Evolutionary conservation across 176 grass and related monocot species (phyloP).

Genomic region (Alopecurus myosuroides): DNA sequence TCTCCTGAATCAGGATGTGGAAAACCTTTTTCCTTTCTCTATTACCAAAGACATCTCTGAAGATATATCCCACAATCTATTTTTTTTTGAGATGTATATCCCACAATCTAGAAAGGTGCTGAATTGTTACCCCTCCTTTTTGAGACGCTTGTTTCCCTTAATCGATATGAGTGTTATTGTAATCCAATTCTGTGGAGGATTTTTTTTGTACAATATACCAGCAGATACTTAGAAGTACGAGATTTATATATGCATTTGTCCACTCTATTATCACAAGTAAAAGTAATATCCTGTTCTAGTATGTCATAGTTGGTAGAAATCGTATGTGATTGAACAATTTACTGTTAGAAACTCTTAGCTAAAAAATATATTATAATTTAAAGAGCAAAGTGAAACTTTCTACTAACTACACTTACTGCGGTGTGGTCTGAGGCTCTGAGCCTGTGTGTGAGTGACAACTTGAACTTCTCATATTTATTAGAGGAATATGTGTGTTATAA

Average conservation of each 20-base stretch:
- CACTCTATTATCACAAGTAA: constrained; percentile 5
- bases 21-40: constrained; percentile 12
- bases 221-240: not conserved
- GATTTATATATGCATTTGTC: not conserved
- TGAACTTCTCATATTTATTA: not conserved
- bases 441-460: not conserved
- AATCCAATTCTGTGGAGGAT: not conserved
- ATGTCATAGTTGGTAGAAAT: not conserved
- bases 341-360: not conserved
- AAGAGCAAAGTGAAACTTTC: not conserved
- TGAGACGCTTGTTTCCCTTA: not conserved
- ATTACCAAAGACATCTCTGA: not conserved
- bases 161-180: not conserved
- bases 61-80: not conserved
- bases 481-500: not conserved
- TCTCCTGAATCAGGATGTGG: constrained; percentile 21
- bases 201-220: not conserved
- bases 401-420: not conserved
- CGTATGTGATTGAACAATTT: constrained; percentile 9
- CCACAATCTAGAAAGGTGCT: not conserved
- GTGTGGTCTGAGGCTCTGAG: not conserved
- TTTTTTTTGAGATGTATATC: not conserved
- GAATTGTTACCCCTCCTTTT: not conserved
- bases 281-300: constrained; percentile 9
- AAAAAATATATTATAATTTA: not conserved